Evolutionary conservation across 2,329 filamentous ascomycete species (phyloP).

Genomic region (Calonectria hawksworthii): DNA sequence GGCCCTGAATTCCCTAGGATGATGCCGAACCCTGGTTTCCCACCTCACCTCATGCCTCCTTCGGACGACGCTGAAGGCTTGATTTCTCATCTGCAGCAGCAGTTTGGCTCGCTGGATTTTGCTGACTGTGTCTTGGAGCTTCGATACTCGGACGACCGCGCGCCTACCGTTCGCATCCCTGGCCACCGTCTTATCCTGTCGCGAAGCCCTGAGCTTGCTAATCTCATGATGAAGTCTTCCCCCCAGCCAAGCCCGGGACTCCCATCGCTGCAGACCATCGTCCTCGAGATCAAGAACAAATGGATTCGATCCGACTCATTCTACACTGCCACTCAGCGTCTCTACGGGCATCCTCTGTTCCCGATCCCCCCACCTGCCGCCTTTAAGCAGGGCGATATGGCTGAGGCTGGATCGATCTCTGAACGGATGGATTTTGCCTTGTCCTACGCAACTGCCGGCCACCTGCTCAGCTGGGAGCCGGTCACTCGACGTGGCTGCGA

Average conservation of each 20-base stretch:
- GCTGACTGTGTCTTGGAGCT: conserved; percentile 64
- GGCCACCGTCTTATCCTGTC: conserved; percentile 70
- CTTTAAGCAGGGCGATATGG: conserved; percentile 48
- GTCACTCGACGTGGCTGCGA: conserved; percentile 71
- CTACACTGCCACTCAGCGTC: conserved; percentile 68
- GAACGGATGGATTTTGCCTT: conserved; percentile 70
- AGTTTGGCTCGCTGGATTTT: conserved; percentile 49
- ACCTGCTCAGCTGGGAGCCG: conserved; percentile 67
- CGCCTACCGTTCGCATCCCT: conserved; percentile 58
- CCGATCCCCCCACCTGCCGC: conserved; percentile 47
- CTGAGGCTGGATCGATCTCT: conserved; percentile 54
- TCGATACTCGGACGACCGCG: conserved; percentile 57
- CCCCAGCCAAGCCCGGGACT: conserved; percentile 48
- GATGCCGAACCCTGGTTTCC: conserved; percentile 49
- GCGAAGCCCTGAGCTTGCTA: conserved; percentile 58
- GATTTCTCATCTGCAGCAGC: conserved; percentile 55
- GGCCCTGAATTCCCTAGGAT: conserved; percentile 50
- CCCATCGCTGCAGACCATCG: conserved; percentile 46
- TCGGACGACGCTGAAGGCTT: conserved; percentile 55
- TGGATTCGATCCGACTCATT: conserved; percentile 70
- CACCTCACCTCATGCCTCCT: conserved; percentile 44
- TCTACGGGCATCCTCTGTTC: conserved; percentile 69
- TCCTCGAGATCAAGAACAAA: conserved; percentile 64
- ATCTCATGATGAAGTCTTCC: conserved; percentile 44
- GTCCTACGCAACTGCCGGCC: conserved; percentile 75